phyloP scores from a whole-genome alignment of 106 monocot species.

The Cymbidium sinense region DNA sequence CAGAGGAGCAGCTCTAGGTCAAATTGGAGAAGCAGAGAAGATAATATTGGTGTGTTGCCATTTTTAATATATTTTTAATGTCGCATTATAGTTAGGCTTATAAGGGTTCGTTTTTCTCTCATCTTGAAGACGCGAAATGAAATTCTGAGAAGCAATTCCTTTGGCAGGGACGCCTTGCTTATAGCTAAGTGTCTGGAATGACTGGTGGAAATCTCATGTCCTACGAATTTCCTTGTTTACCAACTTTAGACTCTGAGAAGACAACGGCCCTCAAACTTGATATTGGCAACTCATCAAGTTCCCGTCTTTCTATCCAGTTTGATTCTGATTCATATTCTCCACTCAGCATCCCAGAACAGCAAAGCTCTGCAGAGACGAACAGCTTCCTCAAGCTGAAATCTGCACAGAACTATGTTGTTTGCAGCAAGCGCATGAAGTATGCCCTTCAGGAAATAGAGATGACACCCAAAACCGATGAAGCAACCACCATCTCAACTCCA shows the following conservation, averaged over 20 bases:
- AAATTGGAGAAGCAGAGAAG: no score
- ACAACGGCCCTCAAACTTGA: conserved; percentile 26
- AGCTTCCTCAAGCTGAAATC: no score
- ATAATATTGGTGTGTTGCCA: no score
- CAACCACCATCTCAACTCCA: conserved; percentile 16
- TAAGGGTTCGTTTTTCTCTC: no score
- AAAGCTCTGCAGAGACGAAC: no score
- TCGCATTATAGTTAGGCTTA: no score
- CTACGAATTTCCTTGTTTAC: neutral
- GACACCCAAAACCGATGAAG: conserved; percentile 45
- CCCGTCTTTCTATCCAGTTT: conserved; percentile 44
- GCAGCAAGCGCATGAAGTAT: conserved; percentile 33
- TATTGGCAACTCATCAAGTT: conserved; percentile 45
- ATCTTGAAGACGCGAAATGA: no score
- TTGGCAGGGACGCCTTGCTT: no score
- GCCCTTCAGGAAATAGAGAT: conserved; percentile 63
- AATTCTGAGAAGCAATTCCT: no score
- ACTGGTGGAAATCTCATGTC: neutral
- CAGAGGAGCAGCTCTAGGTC: no score
- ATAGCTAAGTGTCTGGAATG: neutral
- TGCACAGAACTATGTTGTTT: conserved; percentile 14
- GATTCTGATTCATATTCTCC: conserved; percentile 20
- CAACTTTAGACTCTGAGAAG: no score
- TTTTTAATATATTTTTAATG: no score
- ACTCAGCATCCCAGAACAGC: conserved; percentile 30